Base-by-base conservation (phyloP, 2,329 filamentous ascomycete species). In the Alternaria gansuensis region DNA sequence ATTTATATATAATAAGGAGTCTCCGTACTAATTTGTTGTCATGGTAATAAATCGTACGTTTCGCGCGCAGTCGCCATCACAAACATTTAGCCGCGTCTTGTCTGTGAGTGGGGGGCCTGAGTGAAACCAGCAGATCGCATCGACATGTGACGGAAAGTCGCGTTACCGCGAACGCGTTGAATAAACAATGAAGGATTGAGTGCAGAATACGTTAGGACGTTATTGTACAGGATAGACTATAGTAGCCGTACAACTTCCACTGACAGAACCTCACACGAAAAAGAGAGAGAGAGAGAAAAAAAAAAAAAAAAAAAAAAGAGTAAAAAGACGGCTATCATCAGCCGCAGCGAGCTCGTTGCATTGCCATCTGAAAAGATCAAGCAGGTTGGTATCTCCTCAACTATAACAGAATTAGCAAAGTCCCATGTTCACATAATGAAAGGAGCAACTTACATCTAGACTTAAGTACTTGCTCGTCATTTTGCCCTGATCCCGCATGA, bases 381-480 rank as follows among this genome's bases (percentile, higher is more conserved):
- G 51, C 41, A 11, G 51, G 46, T 24, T 55, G 51, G 14, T 60
- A 60, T 34, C 24, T 60, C 53, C 57, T 52, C 53, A 60, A 44
- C 57, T 60, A n/a, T 23, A 43, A 50, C 1, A 36, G 14, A 1
- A 36, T 60, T 40, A 60, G 58, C 44, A 34, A 37, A 10, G 13
- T 43, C 26, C 9, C 6, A 8, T 43, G 13, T n/a, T 10, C 3
- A 48, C 26, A 2, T 11, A 5, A 50, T 11, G 23, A 5, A 9
- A 23, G 9, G 17, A 26, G 26, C 4, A 36, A 76, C 94, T 94
- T 82, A 98, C 93, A 88, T 99, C 95, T 71, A 99, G 82, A 57
- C 93, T 98, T 79, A 99, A 81, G 36, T 92, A 91, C 79, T 92
- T 90, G 69, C 91, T 96, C 72, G 90, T 96, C 80, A 98, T 99